Base-by-base conservation (phyloP, 2,329 filamentous ascomycete species). In the Pseudogymnoascus sp. region DNA sequence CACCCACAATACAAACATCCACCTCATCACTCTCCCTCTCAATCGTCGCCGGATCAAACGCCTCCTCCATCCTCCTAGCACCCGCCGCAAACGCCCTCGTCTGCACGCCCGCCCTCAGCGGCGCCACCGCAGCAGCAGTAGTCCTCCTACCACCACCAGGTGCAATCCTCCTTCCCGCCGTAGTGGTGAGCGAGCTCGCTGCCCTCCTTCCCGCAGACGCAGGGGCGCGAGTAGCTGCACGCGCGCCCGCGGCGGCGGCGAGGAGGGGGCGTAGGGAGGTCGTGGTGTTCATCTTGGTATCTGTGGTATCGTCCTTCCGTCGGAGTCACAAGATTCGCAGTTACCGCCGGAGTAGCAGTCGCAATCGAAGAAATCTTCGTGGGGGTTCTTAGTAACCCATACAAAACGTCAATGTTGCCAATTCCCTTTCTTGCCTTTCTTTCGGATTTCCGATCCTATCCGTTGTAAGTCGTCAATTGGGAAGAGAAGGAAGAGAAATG, bases 1-100 rank as follows among this genome's bases (percentile, higher is more conserved):
- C 94, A 70, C 94, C 94, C 60, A 99, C 85, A 70, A 99, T 97
- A 75, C 91, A 96, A 30, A 99, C 92, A 75, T 99, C 94, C 30
- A 99, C 94, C 76, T 94, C 79, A 70, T 99, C 94, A 60, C 85
- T 89, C 74, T 97, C 94, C 66, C 94, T 87, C 66, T 97, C 93
- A 62, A 92, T 79, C 61, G 74, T 76, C 22, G 77, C 75, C 7
- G 87, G 87, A 71, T 91, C 86, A 68, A 90, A 89, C 61, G 77
- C 70, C 36, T 84, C 82, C 61, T 83, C 43, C 25, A 2, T 3
- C 43, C 43, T 53, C 43, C 43, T 53, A n/a, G 0, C 4, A 4
- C 25, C 43, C 25, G 5, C 43, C n/a, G 43, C 30, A 9, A 53
- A 53, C 8, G 25, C 5, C 25, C 43, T 53, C 7, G 14, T 33